Evolutionary conservation across 495 filamentous ascomycete genomes (phyloP).

Genomic region (Tricharina praecox): DNA sequence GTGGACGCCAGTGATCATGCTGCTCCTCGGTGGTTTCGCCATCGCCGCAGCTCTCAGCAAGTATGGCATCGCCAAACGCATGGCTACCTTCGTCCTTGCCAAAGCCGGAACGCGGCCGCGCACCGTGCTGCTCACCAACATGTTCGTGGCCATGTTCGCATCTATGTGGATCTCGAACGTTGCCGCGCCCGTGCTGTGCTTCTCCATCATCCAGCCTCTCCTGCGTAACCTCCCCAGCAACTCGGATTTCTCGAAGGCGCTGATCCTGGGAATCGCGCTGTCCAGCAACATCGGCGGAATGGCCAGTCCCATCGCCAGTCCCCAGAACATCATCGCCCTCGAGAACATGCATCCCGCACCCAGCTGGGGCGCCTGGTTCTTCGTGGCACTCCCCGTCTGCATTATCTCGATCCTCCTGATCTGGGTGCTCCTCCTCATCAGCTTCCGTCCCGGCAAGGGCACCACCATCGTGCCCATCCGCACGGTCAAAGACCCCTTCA

Average conservation of each 20-base stretch:
- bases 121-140: constrained; percentile 80
- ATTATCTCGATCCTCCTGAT: constrained; percentile 76
- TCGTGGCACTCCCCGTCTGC: constrained; percentile 82
- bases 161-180: constrained; percentile 99
- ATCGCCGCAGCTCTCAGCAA: constrained; percentile 91
- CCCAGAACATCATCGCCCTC: constrained; percentile 91
- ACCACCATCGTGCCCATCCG: constrained; percentile 87
- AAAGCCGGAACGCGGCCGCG: constrained; percentile 83
- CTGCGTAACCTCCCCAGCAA: constrained; percentile 80
- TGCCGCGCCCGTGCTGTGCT: constrained; percentile 93
- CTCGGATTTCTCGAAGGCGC: constrained; percentile 80
- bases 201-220: constrained; percentile 90
- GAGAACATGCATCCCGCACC: constrained; percentile 84
- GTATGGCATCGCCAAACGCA: constrained; percentile 90
- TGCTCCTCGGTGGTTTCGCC: constrained; percentile 89
- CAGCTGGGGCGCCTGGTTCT: constrained; percentile 92
- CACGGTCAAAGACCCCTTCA: constrained; percentile 70
- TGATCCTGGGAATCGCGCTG: constrained; percentile 91
- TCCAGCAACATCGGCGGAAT: constrained; percentile 92
- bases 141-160: constrained; percentile 94
- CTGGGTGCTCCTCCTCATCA: constrained; percentile 68
- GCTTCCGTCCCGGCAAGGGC: constrained; percentile 67
- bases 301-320: constrained; percentile 88
- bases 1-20: constrained; percentile 99
- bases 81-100: constrained; percentile 92